Base-by-base conservation (phyloP, 2,329 filamentous ascomycete genomes). In the Sphaerulina musiva region DNA sequence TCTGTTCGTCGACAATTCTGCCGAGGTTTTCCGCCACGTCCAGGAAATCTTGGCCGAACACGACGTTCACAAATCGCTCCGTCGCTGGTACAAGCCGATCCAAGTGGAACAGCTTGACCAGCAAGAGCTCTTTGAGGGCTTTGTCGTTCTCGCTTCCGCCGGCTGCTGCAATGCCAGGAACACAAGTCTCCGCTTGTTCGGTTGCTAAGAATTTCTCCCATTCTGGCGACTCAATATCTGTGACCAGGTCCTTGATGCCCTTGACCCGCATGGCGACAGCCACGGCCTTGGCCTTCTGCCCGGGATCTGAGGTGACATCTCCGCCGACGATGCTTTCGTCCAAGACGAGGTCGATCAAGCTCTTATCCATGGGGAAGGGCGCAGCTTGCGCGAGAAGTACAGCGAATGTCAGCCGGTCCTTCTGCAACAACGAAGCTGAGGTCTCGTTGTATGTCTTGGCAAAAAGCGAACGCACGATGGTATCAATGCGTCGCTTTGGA, bases 361-460 rank as follows among this genome's bases (percentile, higher is more conserved):
- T 78, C 76, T 91, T 93, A 70, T 98, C 89, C 87, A 97, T 95
- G 64, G 88, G 83, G 75, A 92, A 95, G 0, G 93, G 93, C n/a
- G 92, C 87, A 4, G 92, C 93, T 72, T 97, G 93, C 6, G 91
- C 90, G 43, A 98, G 83, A 48, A 98, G 82, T 81, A 98, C 92
- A 31, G 91, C 95, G 46, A 98, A 80, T 0, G 92, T 95, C 62
- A 98, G 86, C 45, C 89, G 85, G 68, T 98, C 93, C 70, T 91
- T 95, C 68, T 98, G 93, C 57, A 97, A 79, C 49, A 98, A 75
- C 52, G 92, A 89, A 11, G 96, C 79, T 4, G 91, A 92, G n/a
- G 95, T 98, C 59, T 93, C 85, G 70, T 91, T 88, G 73, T 93
- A 97, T 1, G 91, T 85, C 55, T 87, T 91, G 58, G 95, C 82